phyloP scores from a whole-genome alignment of 306 rosid genomes.

The Inga leiocalycina region DNA sequence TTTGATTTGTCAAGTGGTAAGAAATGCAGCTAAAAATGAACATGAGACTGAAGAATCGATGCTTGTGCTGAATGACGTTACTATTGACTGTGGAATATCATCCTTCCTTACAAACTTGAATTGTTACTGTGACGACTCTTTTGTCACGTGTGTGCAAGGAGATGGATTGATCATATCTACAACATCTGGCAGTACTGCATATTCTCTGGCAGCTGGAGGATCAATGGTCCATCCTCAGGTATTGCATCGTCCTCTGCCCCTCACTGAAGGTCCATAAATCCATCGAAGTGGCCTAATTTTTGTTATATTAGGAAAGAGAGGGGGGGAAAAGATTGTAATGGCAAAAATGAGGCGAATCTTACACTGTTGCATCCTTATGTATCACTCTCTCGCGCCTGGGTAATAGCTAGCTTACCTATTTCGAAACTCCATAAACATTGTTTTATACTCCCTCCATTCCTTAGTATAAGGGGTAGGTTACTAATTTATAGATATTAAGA shows the following conservation, averaged over 20 bases:
- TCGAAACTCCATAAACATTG: neutral
- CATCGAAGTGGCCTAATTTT: neutral
- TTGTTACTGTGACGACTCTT: conserved; percentile 89
- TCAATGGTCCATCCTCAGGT: conserved; percentile 99
- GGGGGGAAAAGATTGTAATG: too few relatives aligned
- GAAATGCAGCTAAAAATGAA: conserved; percentile 81
- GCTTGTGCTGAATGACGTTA: conserved; percentile 89
- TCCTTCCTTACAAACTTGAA: conserved; percentile 92
- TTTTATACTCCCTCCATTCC: too few relatives aligned
- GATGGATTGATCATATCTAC: conserved; percentile 93
- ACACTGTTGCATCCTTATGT: too few relatives aligned
- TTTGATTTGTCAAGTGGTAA: conserved; percentile 75
- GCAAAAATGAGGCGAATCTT: neutral
- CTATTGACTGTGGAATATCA: conserved; percentile 96
- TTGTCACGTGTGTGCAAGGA: conserved; percentile 95
- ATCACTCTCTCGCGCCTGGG: neutral
- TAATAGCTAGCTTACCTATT: neutral
- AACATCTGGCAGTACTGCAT: conserved; percentile 96
- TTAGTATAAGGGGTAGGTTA: too few relatives aligned
- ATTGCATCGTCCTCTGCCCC: conserved; percentile 12
- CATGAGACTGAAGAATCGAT: conserved; percentile 86
- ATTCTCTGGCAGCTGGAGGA: conserved; percentile 99
- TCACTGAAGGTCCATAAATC: neutral
- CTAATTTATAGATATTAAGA: too few relatives aligned
- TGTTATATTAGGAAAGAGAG: neutral